These are phyloP conservation scores for Ophiostoma ulmi DNA, from an alignment of 2,329 filamentous ascomycete species.

Conservation along the genomic window DNA sequence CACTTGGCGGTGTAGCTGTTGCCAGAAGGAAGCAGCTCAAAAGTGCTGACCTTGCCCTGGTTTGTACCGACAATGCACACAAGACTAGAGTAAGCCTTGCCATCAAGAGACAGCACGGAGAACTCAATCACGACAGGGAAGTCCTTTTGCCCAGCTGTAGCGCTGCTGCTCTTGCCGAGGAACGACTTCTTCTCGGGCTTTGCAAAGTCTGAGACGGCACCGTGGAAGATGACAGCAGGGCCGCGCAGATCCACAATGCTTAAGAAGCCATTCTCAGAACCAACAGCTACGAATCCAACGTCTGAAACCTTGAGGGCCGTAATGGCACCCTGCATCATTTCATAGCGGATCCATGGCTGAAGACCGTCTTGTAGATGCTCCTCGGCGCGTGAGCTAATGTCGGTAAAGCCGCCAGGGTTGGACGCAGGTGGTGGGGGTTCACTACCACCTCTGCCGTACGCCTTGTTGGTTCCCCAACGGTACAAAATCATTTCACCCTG, in stretches of 20 bases:
- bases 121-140: slow-evolving; percentile 83
- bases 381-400: slow-evolving; percentile 69
- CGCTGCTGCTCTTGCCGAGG: slow-evolving; percentile 44
- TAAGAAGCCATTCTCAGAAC: slow-evolving; percentile 75
- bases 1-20: slow-evolving; percentile 68
- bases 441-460: slow-evolving; percentile 52
- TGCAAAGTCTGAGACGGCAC: slow-evolving; percentile 64
- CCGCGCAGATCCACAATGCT: slow-evolving; percentile 83
- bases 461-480: slow-evolving; percentile 77
- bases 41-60: slow-evolving; percentile 74
- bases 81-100: slow-evolving; percentile 94
- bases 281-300: slow-evolving; percentile 83
- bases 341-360: slow-evolving; percentile 71
- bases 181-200: slow-evolving; percentile 74
- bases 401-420: slow-evolving; percentile 65
- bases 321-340: slow-evolving; percentile 77
- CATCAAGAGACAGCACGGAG: slow-evolving; percentile 85
- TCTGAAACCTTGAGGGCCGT: slow-evolving; percentile 80
- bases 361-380: slow-evolving; percentile 60
- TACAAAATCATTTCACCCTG: slow-evolving; percentile 85
- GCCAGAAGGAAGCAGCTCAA: slow-evolving; percentile 78
- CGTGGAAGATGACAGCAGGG: slow-evolving; percentile 74
- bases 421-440: slow-evolving; percentile 40
- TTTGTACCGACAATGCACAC: slow-evolving; percentile 87
- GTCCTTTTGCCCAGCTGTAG: slow-evolving; percentile 46